Evolutionary conservation across 805 yeast species (phyloP).

Genomic region (Metschnikowia matae): DNA sequence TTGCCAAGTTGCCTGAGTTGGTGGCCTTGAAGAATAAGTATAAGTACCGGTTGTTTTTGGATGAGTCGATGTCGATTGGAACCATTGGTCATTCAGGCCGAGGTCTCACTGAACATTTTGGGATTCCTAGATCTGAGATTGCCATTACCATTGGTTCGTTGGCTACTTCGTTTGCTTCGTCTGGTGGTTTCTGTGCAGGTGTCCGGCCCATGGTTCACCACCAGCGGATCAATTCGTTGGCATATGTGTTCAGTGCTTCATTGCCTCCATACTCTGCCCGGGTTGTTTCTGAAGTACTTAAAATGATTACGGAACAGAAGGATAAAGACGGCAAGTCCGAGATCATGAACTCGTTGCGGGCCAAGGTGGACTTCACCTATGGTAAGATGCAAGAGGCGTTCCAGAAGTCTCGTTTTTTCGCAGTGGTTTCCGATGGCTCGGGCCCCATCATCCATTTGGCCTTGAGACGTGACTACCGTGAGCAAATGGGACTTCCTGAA

Average conservation of each 20-base stretch:
- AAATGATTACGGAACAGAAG: conserved; percentile 39
- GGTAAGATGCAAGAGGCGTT: conserved; percentile 38
- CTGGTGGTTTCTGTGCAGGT: conserved; percentile 95
- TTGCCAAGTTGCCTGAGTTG: conserved; percentile 63
- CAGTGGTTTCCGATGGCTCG: conserved; percentile 50
- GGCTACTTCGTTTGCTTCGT: conserved; percentile 74
- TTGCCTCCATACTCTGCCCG: conserved; percentile 87
- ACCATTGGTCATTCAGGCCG: conserved; percentile 80
- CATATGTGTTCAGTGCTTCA: conserved; percentile 91
- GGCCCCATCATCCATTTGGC: conserved; percentile 72
- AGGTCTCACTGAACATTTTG: conserved; percentile 75
- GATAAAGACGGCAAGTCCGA: conserved; percentile 30
- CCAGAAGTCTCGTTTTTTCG: conserved; percentile 36
- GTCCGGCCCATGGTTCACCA: conserved; percentile 77
- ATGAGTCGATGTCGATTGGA: conserved; percentile 85
- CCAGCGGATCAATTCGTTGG: conserved; percentile 85
- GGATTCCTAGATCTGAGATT: conserved; percentile 63
- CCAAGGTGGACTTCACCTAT: conserved; percentile 39
- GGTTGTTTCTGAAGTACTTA: conserved; percentile 53
- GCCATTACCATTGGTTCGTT: conserved; percentile 86
- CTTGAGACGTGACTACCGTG: conserved; percentile 46
- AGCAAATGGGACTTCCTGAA: conserved; percentile 43
- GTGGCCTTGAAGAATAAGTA: conserved; percentile 72
- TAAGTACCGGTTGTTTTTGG: conserved; percentile 83
- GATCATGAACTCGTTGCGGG: conserved; percentile 32